Conservation (phyloP, 2,329 filamentous ascomycete genomes). For the Dactylellina drechsleri region DNA sequence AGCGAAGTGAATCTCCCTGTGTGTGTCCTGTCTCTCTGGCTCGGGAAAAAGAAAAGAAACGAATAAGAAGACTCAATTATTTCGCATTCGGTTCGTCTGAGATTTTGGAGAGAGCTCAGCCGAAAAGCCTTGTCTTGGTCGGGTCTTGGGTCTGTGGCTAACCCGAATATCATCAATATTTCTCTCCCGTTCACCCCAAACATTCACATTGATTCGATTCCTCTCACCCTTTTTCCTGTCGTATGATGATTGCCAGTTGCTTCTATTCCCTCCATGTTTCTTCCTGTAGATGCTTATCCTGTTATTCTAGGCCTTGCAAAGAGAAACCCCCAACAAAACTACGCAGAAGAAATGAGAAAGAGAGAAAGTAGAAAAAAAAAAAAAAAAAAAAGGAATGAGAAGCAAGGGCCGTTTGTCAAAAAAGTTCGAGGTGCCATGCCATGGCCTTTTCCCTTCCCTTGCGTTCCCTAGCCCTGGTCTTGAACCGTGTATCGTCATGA, state of each 20-base stretch:
- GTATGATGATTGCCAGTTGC: too few relatives aligned
- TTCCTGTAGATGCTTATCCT: too few relatives aligned
- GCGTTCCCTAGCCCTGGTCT: slow-evolving; percentile 26
- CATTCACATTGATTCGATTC: background rate
- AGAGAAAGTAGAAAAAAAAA: slow-evolving; percentile 7
- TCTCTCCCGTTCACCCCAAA: background rate
- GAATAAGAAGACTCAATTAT: background rate
- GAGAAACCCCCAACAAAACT: background rate
- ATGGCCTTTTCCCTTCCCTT: too few relatives aligned
- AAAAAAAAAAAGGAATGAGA: slow-evolving; percentile 15
- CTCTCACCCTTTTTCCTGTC: too few relatives aligned
- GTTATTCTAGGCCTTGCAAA: slow-evolving; percentile 9
- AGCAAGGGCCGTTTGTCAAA: slow-evolving; percentile 2
- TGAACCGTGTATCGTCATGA: slow-evolving; percentile 55
- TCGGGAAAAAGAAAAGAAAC: background rate
- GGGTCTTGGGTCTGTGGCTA: too few relatives aligned
- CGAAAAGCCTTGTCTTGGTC: background rate
- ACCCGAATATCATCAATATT: too few relatives aligned
- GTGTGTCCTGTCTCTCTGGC: too few relatives aligned
- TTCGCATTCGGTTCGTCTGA: slow-evolving; percentile 4
- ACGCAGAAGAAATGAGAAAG: too few relatives aligned
- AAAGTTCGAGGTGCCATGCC: slow-evolving; percentile 5
- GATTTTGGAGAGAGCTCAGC: slow-evolving; percentile 12
- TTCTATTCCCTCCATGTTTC: too few relatives aligned
- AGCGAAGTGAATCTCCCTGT: slow-evolving; percentile 1